Evolutionary conservation across 1,139 yeast genomes (phyloP).

Genomic region (Diutina siamensis): DNA sequence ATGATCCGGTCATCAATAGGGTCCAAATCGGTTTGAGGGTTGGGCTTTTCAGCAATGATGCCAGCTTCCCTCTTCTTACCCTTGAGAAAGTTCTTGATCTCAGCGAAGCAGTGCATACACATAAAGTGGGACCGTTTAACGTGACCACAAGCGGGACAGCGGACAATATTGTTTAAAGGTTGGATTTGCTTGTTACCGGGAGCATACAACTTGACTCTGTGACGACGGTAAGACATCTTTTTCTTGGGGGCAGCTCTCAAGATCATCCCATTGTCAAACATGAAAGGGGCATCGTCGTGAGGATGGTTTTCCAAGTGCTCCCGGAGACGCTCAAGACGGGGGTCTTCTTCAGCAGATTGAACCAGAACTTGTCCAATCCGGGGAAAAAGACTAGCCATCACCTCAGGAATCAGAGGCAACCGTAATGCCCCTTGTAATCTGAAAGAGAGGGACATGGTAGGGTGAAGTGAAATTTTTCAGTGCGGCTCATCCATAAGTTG

Average conservation of each 20-base stretch:
- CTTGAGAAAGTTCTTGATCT: slow-evolving; percentile 64
- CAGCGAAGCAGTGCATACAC: slow-evolving; percentile 87
- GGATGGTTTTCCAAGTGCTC: slow-evolving; percentile 18
- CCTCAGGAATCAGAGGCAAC: slow-evolving; percentile 4
- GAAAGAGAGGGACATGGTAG: slow-evolving; percentile 5
- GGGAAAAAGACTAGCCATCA: not conserved
- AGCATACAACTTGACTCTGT: slow-evolving; percentile 70
- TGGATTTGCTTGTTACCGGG: slow-evolving; percentile 77
- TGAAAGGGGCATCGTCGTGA: slow-evolving; percentile 21
- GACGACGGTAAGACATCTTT: slow-evolving; percentile 77
- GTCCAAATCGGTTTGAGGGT: slow-evolving; percentile 41
- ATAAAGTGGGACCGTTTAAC: slow-evolving; percentile 80
- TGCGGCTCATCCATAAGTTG: too few relatives aligned
- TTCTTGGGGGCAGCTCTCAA: slow-evolving; percentile 87
- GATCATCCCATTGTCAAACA: slow-evolving; percentile 48
- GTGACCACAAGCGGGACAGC: slow-evolving; percentile 95
- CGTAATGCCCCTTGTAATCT: not conserved
- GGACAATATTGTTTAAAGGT: slow-evolving; percentile 61
- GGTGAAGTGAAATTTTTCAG: slow-evolving; percentile 5
- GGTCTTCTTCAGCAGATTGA: slow-evolving; percentile 11
- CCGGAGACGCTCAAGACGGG: slow-evolving; percentile 21
- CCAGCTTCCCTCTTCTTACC: slow-evolving; percentile 27
- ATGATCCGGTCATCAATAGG: slow-evolving; percentile 53
- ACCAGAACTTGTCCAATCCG: not conserved
- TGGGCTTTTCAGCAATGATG: slow-evolving; percentile 15